phyloP scores from a whole-genome alignment of 768 basidiomycete species.

The Neoboletus magnificus region DNA sequence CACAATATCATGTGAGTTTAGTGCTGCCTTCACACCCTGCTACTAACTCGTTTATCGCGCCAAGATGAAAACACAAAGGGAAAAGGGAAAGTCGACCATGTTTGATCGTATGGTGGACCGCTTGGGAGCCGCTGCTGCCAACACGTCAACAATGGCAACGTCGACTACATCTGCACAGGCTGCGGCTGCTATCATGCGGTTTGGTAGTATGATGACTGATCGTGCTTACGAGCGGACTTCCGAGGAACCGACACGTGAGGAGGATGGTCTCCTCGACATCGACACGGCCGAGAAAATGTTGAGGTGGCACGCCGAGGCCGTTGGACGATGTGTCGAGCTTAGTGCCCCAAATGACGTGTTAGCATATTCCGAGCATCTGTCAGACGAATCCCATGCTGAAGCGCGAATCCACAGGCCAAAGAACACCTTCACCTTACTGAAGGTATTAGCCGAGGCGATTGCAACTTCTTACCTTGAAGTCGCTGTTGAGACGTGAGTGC shows the following conservation, averaged over 20 bases:
- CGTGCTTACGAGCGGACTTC: conserved; percentile 46
- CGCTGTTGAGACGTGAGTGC: conserved; percentile 87
- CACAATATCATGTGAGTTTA: conserved; percentile 76
- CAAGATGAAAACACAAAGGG: conserved; percentile 58
- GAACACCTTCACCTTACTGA: conserved; percentile 78
- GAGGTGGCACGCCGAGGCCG: conserved; percentile 96
- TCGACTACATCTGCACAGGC: conserved; percentile 78
- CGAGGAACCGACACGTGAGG: conserved; percentile 73
- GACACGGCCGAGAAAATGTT: conserved; percentile 86
- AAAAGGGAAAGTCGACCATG: conserved; percentile 62
- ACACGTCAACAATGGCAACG: conserved; percentile 53
- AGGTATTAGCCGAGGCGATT: conserved; percentile 83
- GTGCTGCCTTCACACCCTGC: not conserved
- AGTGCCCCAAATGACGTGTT: conserved; percentile 81
- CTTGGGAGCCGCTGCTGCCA: conserved; percentile 70
- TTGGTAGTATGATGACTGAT: conserved; percentile 72
- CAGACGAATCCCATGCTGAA: not conserved
- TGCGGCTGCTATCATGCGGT: conserved; percentile 84
- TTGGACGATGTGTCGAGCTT: conserved; percentile 91
- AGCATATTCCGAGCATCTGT: conserved; percentile 30
- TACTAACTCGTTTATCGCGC: conserved; percentile 3
- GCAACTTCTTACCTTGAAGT: conserved; percentile 82
- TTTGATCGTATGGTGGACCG: conserved; percentile 92
- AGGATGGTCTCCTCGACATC: conserved; percentile 77
- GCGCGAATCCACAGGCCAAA: conserved; percentile 61